Conservation (phyloP, 305 asterid genomes). For the Fraxinus dipetala region DNA sequence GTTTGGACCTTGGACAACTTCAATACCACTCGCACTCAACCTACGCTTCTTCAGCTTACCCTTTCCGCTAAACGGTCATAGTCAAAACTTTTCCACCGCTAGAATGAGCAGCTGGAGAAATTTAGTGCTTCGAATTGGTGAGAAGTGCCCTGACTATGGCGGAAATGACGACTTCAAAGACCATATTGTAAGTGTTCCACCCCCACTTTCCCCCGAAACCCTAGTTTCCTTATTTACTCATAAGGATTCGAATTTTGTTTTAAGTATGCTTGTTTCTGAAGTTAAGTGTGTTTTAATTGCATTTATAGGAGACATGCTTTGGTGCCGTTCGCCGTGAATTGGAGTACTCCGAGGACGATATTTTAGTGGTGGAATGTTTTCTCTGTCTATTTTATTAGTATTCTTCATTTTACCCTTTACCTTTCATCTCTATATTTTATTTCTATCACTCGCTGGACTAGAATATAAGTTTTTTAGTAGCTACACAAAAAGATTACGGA, state of each 20-base stretch:
- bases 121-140: constrained; percentile 79
- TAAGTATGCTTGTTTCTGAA: neutral
- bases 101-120: constrained; percentile 78
- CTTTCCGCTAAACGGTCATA: neutral
- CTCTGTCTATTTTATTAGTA: constrained; percentile 17
- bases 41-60: neutral
- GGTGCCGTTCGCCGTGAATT: constrained; percentile 88
- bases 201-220: constrained; percentile 30
- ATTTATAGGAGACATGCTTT: constrained; percentile 80
- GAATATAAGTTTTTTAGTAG: neutral
- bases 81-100: constrained; percentile 18
- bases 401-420: neutral
- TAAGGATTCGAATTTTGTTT: neutral
- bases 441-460: neutral
- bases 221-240: constrained; percentile 17
- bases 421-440: neutral
- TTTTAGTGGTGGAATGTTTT: constrained; percentile 39
- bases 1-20: neutral
- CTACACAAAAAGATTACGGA: neutral
- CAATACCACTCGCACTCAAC: neutral
- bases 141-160: constrained; percentile 83
- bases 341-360: constrained; percentile 56
- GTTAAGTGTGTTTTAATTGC: neutral
- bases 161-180: constrained; percentile 77
- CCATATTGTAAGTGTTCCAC: constrained; percentile 59